phyloP scores from a whole-genome alignment of 305 asterid species.

The Fraxinus velutina region DNA sequence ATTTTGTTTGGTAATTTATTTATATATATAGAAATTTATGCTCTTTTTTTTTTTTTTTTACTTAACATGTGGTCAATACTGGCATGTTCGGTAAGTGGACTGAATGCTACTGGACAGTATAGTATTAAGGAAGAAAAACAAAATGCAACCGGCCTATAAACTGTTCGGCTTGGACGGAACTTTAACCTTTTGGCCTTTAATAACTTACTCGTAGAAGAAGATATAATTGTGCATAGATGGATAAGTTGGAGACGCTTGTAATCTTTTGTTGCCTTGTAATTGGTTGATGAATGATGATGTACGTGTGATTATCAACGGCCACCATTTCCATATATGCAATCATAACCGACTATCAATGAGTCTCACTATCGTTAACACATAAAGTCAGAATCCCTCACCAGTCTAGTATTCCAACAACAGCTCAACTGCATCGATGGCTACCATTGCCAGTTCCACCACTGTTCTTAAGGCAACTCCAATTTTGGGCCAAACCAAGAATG shows the following conservation, averaged over 20 bases:
- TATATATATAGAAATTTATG: background rate
- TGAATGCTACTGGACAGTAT: no score
- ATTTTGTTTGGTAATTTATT: background rate
- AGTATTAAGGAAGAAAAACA: background rate
- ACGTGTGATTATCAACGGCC: slow-evolving; percentile 32
- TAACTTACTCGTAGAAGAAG: background rate
- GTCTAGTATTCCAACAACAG: background rate
- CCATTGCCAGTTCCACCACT: slow-evolving; percentile 55
- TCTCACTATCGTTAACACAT: slow-evolving; percentile 23
- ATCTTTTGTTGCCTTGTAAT: slow-evolving; percentile 46
- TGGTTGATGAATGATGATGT: slow-evolving; percentile 31
- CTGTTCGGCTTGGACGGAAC: background rate
- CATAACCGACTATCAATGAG: slow-evolving; percentile 36
- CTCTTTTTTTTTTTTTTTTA: no score
- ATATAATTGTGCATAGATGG: slow-evolving; percentile 50
- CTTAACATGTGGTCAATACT: background rate
- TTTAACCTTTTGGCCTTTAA: background rate
- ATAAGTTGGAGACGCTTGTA: slow-evolving; percentile 40
- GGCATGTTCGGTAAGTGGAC: background rate
- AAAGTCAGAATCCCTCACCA: slow-evolving; percentile 6
- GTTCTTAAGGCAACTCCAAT: slow-evolving; percentile 69
- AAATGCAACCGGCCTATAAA: background rate
- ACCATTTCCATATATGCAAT: slow-evolving; percentile 45
- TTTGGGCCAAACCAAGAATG: slow-evolving; percentile 66
- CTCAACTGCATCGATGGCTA: slow-evolving; percentile 46